Base-by-base conservation (phyloP, 2,329 filamentous ascomycete genomes). In the Colletotrichum somersetense region DNA sequence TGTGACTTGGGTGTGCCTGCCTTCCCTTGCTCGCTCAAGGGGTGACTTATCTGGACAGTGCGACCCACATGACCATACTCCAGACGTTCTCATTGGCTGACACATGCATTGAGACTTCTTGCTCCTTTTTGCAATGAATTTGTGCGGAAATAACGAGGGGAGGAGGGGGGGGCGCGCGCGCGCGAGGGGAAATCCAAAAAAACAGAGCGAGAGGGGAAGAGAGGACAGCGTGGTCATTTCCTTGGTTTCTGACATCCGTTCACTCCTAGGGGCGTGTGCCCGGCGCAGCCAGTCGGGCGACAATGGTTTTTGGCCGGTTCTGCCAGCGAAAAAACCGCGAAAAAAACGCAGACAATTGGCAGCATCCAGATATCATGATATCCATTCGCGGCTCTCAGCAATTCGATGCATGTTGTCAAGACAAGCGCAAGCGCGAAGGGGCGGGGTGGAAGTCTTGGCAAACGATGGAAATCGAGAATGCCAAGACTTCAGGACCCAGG, bases 361-460 rank as follows among this genome's bases (percentile, higher is more conserved):
- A 69, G 46, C 46, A 61, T 59, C 38, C 26, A 59, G 44, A 50
- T 56, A 53, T 42, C 57, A 30, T 55, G 23, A 69, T 72, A 69
- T 64, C 30, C 38, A 46, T 30, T 46, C 64, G 69, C 63, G 69
- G 69, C 69, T 72, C 69, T 69, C 57, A 20, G 56, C 35, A 63
- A 61, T 64, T 72, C 66, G 58, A 72, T 72, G 69, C 52, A 72
- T 72, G 69, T 72, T 72, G 69, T 72, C 69, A 72, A 72, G 69
- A 72, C 69, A 72, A 72, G 69, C 69, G 69, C 69, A 69, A 61
- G 69, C 69, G 69, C 69, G 69, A 64, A 72, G 69, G 69, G 59
- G 69, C 69, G 69, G 69, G 69, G 69, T 72, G 69, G 69, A 72
- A 72, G 69, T 72, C 69, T 72, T 72, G 69, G 69, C 69, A 72